Percentiles rank a stretch among this genome's conserved stretches.
These are phyloP conservation scores for Aureobasidium subglaciale DNA, from an alignment of 2,329 filamentous ascomycete species.

Conservation along the genomic window DNA sequence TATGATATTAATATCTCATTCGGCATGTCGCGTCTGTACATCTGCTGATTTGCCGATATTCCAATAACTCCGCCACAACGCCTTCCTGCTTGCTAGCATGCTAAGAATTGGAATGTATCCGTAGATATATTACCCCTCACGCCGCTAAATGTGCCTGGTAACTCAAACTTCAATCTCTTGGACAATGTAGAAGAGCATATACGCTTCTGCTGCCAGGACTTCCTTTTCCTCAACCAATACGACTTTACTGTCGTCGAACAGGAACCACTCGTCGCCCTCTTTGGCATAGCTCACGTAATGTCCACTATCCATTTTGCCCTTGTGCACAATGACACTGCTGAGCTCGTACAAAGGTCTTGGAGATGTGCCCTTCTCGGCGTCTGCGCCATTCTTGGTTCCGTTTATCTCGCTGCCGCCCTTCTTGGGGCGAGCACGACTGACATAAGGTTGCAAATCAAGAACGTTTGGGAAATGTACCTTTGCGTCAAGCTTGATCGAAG, in stretches of 20 bases:
- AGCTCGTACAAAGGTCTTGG: slow-evolving; percentile 73
- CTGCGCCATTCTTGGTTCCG: slow-evolving; percentile 37
- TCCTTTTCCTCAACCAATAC: slow-evolving; percentile 76
- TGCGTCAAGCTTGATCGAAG: slow-evolving; percentile 82
- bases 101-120: not conserved
- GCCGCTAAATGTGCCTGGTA: not conserved
- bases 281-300: slow-evolving; percentile 88
- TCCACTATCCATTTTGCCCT: slow-evolving; percentile 85
- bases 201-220: slow-evolving; percentile 78
- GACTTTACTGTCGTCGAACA: slow-evolving; percentile 92
- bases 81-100: not conserved
- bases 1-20: not conserved
- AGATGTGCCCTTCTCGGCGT: slow-evolving; percentile 12
- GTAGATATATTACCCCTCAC: not conserved
- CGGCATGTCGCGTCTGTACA: not conserved
- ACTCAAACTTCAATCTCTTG: slow-evolving; percentile 18
- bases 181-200: slow-evolving; percentile 71
- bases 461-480: slow-evolving; percentile 78
- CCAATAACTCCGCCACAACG: not conserved
- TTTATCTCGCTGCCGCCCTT: slow-evolving; percentile 39
- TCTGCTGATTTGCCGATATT: not conserved
- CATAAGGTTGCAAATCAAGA: slow-evolving; percentile 87
- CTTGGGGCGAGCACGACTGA: slow-evolving; percentile 45
- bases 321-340: slow-evolving; percentile 83
- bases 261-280: slow-evolving; percentile 83